These are phyloP conservation scores for Cystobasidium slooffiae DNA, from an alignment of 1,284 basidiomycete genomes.

Conservation along the genomic window DNA sequence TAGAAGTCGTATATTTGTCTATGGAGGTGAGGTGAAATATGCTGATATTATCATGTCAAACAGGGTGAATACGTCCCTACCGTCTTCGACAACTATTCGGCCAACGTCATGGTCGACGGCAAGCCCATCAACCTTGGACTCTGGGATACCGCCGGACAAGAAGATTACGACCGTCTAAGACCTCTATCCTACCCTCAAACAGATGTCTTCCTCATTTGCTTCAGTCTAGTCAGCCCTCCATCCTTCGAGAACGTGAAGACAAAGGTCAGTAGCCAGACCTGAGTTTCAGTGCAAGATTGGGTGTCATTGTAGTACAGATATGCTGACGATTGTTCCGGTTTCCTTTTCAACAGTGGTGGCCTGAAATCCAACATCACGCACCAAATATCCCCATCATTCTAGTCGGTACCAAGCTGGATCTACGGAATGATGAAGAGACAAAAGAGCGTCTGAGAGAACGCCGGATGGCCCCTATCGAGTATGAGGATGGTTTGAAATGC, in stretches of 20 bases:
- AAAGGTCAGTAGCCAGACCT: slow-evolving; percentile 66
- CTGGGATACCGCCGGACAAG: slow-evolving; percentile 99
- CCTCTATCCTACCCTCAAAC: slow-evolving; percentile 99
- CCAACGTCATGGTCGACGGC: slow-evolving; percentile 93
- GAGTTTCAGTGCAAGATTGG: neutral
- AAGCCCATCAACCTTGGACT: slow-evolving; percentile 96
- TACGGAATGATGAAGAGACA: slow-evolving; percentile 90
- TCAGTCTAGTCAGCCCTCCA: slow-evolving; percentile 94
- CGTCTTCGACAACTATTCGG: slow-evolving; percentile 85
- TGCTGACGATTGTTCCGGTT: neutral
- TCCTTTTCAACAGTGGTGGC: slow-evolving; percentile 74
- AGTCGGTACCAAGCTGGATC: slow-evolving; percentile 96
- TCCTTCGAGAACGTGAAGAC: slow-evolving; percentile 98
- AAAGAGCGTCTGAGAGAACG: slow-evolving; percentile 92
- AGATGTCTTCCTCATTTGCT: slow-evolving; percentile 98
- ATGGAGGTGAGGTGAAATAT: too few species aligned
- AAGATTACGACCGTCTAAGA: slow-evolving; percentile 96
- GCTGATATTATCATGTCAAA: slow-evolving; percentile 2
- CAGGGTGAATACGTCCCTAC: slow-evolving; percentile 97
- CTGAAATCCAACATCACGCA: slow-evolving; percentile 95
- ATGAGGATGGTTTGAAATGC: slow-evolving; percentile 87
- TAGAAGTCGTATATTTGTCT: slow-evolving; percentile 49
- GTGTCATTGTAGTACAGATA: neutral
- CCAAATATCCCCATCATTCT: slow-evolving; percentile 89
- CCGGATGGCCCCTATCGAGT: slow-evolving; percentile 91